A percentile compares a stretch with the other conserved stretches of the same genome.
phyloP scores from a whole-genome alignment of 495 filamentous ascomycete species.

The Penicillium cataractarum region DNA sequence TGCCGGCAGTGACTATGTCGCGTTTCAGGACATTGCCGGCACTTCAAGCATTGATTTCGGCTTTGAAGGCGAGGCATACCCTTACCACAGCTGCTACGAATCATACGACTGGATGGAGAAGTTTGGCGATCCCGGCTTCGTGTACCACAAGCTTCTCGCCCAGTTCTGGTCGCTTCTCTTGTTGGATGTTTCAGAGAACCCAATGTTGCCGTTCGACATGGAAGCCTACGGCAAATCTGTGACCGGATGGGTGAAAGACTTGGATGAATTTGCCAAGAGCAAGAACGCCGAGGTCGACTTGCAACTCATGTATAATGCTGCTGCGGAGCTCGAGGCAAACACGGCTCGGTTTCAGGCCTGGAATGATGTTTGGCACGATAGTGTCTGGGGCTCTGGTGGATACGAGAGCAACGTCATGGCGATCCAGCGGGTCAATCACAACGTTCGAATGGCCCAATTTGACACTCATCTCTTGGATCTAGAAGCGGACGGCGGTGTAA shows the following conservation, averaged over 20 bases:
- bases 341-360: conserved; percentile 70
- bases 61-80: conserved; percentile 70
- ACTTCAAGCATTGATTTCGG: conserved; percentile 85
- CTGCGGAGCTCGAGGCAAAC: conserved; percentile 58
- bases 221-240: conserved; percentile 71
- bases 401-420: conserved; percentile 70
- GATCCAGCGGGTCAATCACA: conserved; percentile 66
- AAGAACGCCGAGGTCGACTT: conserved; percentile 59
- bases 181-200: conserved; percentile 79
- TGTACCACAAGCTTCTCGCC: conserved; percentile 77
- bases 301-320: conserved; percentile 61
- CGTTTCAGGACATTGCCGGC: conserved; percentile 94
- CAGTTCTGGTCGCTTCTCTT: conserved; percentile 83
- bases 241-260: conserved; percentile 61
- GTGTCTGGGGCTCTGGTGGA: conserved; percentile 65
- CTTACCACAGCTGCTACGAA: conserved; percentile 86
- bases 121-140: conserved; percentile 79
- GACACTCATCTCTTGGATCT: conserved; percentile 83
- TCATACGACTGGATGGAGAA: conserved; percentile 83
- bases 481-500: conserved; percentile 68
- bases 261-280: conserved; percentile 65
- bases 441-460: conserved; percentile 73
- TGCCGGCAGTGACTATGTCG: conserved; percentile 83
- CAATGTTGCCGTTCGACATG: conserved; percentile 83
- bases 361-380: conserved; percentile 72